phyloP scores from a whole-genome alignment of 1,284 basidiomycete genomes.

The Coniophora puteana region DNA sequence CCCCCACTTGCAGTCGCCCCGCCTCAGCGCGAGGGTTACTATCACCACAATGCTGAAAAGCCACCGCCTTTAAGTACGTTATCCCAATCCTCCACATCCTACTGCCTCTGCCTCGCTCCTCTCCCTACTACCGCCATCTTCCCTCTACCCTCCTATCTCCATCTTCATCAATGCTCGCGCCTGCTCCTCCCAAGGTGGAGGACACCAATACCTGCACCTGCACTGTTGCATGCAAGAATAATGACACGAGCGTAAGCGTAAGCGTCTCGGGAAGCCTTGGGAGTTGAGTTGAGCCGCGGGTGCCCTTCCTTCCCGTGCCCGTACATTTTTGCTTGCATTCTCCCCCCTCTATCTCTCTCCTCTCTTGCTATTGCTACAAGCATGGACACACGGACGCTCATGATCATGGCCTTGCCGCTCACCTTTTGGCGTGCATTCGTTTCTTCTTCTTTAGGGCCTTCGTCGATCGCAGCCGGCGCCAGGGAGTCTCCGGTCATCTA shows the following conservation, averaged over 20 bases:
- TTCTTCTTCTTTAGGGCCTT: slow-evolving; percentile 51
- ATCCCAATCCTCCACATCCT: slow-evolving; percentile 65
- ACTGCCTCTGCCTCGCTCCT: too few species aligned
- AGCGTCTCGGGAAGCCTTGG: slow-evolving; percentile 49
- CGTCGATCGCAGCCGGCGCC: too few species aligned
- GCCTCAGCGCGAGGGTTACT: slow-evolving; percentile 30
- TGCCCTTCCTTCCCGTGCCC: too few species aligned
- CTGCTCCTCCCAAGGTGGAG: slow-evolving; percentile 48
- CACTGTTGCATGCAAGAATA: too few species aligned
- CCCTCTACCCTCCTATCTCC: too few species aligned
- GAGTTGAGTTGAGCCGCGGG: slow-evolving; percentile 41
- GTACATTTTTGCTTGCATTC: slow-evolving; percentile 40
- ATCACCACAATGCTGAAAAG: slow-evolving; percentile 35
- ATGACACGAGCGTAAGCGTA: too few species aligned
- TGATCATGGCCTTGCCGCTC: slow-evolving; percentile 32
- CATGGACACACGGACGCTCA: slow-evolving; percentile 53
- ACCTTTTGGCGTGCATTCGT: slow-evolving; percentile 32
- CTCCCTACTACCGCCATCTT: too few species aligned
- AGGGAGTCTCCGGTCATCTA: slow-evolving; percentile 36
- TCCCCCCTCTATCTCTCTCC: too few species aligned
- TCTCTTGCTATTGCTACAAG: too few species aligned
- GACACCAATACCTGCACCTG: slow-evolving; percentile 36
- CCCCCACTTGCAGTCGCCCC: too few species aligned
- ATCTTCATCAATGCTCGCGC: slow-evolving; percentile 37
- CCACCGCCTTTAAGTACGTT: slow-evolving; percentile 72